Percentiles rank a stretch among this genome's conserved stretches.
Evolutionary conservation across 345 rosid genomes (phyloP).

Genomic region (Rhodamnia rubescens): DNA sequence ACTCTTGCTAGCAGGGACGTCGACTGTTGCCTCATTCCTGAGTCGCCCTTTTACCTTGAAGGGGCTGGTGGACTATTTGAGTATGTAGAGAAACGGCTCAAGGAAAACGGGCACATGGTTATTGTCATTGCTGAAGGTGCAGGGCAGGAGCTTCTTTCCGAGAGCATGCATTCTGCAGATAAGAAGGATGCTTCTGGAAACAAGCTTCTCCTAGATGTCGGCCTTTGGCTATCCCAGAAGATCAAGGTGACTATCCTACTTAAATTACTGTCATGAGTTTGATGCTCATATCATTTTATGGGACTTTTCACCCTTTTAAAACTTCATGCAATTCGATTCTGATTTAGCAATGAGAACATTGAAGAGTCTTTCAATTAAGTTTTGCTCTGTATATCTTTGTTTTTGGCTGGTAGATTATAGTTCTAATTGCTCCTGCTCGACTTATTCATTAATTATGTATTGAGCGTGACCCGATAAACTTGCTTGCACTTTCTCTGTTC

Average conservation of each 20-base stretch:
- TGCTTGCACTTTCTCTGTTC: not conserved
- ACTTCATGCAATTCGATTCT: not conserved
- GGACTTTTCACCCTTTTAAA: not conserved
- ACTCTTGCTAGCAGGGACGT: conserved; percentile 60
- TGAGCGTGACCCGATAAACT: not conserved
- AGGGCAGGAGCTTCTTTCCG: conserved; percentile 49
- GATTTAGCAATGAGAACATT: not conserved
- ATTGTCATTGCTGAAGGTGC: conserved; percentile 61
- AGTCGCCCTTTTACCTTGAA: conserved; percentile 57
- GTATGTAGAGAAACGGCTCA: conserved; percentile 26
- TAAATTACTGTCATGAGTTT: not conserved
- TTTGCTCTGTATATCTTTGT: not conserved
- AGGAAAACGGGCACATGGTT: conserved; percentile 54
- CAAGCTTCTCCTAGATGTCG: conserved; percentile 43
- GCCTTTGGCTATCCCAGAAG: conserved; percentile 43
- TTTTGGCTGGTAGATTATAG: not conserved
- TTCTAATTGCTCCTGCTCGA: not conserved
- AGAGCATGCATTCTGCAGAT: conserved; percentile 2
- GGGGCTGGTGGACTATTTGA: conserved; percentile 51
- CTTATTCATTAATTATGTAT: not conserved
- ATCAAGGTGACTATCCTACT: conserved; percentile 27
- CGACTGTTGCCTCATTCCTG: conserved; percentile 58
- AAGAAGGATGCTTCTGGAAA: conserved; percentile 52
- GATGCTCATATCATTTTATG: not conserved
- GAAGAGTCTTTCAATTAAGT: not conserved